These are phyloP conservation scores for Ustilago trichophora DNA, from an alignment of 1,284 basidiomycete genomes.

Conservation along the genomic window DNA sequence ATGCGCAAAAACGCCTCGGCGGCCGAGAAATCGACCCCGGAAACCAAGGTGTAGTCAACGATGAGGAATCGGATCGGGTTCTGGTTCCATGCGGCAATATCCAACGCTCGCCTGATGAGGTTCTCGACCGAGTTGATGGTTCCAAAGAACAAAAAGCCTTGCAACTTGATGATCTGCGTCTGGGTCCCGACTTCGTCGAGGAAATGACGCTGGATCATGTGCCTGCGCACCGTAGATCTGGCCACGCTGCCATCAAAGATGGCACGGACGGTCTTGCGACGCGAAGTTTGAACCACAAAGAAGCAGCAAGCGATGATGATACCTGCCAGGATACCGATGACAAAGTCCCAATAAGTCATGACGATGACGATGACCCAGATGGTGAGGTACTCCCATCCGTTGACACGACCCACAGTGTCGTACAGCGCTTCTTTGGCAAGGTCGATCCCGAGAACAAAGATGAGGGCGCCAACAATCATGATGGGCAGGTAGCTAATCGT, in stretches of 20 bases:
- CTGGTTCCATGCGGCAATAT: conserved; percentile 77
- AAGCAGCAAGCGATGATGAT: conserved; percentile 92
- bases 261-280: conserved; percentile 67
- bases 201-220: conserved; percentile 85
- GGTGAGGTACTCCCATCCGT: conserved; percentile 69
- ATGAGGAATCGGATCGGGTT: conserved; percentile 82
- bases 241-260: conserved; percentile 63
- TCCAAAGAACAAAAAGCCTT: conserved; percentile 94
- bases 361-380: conserved; percentile 74
- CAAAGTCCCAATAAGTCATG: conserved; percentile 78
- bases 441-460: conserved; percentile 94
- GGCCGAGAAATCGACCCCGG: conserved; percentile 90
- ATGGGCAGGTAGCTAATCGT: conserved; percentile 63
- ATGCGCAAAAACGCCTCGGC: conserved; percentile 94
- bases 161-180: conserved; percentile 86
- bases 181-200: conserved; percentile 89
- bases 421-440: conserved; percentile 90
- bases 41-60: conserved; percentile 76
- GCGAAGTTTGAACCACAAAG: conserved; percentile 94
- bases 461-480: conserved; percentile 77
- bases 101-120: conserved; percentile 76
- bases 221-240: conserved; percentile 88
- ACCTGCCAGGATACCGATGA: conserved; percentile 90
- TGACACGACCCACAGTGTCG: conserved; percentile 89
- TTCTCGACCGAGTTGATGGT: conserved; percentile 89